Evolutionary conservation across 2,329 filamentous ascomycete species (phyloP).

Genomic region (Calonectria pseudoreteaudii): DNA sequence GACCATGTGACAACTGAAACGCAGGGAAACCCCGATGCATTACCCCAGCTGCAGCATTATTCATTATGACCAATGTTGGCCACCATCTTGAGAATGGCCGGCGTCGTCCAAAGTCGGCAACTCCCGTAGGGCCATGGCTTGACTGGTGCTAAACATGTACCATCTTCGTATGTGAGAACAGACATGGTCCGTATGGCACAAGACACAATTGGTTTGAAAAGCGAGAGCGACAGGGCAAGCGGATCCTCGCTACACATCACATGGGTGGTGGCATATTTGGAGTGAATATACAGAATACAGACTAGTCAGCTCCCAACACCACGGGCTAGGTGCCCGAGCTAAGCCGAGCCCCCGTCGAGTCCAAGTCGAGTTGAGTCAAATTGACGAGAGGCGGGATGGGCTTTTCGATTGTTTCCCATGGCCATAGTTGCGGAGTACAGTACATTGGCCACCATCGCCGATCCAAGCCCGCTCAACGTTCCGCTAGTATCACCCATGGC

Average conservation of each 20-base stretch:
- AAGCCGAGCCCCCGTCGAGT: neutral
- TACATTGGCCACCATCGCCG: conserved; percentile 1
- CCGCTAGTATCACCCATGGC: neutral
- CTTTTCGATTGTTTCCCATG: conserved; percentile 3
- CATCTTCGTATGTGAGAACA: neutral
- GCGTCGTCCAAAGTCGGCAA: neutral
- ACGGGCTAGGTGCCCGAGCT: conserved; percentile 8
- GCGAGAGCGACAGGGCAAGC: neutral
- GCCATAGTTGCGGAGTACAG: conserved; percentile 1
- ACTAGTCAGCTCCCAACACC: conserved; percentile 3
- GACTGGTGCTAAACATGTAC: neutral
- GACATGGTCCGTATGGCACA: neutral
- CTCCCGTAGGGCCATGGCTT: neutral
- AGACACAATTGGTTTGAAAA: neutral
- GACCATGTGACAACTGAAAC: conserved; percentile 19
- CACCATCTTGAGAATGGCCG: neutral
- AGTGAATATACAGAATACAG: neutral
- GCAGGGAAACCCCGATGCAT: neutral
- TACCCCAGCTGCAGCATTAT: conserved; percentile 3
- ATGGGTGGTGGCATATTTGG: neutral
- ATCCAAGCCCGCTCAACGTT: conserved; percentile 10
- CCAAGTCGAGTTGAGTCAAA: neutral
- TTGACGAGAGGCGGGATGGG: neutral
- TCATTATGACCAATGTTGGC: neutral
- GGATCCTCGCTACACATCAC: conserved; percentile 3